phyloP scores from a whole-genome alignment of 768 basidiomycete species.

The Rubroboletus satanas region DNA sequence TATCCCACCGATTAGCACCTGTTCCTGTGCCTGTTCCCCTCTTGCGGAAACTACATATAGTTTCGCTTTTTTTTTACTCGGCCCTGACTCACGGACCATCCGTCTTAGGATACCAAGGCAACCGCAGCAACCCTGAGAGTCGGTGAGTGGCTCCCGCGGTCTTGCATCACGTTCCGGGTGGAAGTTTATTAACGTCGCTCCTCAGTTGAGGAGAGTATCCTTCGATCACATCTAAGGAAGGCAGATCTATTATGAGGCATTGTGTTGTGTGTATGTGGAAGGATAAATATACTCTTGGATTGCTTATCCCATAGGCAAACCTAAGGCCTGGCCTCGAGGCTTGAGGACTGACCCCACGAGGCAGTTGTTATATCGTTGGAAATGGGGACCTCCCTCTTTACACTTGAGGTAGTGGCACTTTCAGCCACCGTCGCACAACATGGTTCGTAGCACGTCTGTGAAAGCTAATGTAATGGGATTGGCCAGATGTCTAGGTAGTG shows the following conservation, averaged over 20 bases:
- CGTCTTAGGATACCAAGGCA: conserved; percentile 62
- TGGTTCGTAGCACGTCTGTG: background rate
- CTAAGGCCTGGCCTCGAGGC: background rate
- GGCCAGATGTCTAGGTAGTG: background rate
- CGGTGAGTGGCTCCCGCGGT: conserved; percentile 40
- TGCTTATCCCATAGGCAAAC: background rate
- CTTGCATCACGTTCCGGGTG: background rate
- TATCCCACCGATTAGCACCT: background rate
- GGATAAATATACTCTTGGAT: background rate
- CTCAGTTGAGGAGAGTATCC: conserved; percentile 67
- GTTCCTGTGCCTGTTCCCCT: conserved; percentile 8
- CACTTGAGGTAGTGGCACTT: background rate
- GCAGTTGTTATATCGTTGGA: background rate
- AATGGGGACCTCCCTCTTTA: background rate
- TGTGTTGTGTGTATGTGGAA: conserved; percentile 1
- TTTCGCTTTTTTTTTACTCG: background rate
- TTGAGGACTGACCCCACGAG: background rate
- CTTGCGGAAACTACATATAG: background rate
- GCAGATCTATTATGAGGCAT: conserved; percentile 60
- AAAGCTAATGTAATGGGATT: too few species aligned
- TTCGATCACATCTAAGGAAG: conserved; percentile 64
- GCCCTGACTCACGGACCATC: conserved; percentile 7
- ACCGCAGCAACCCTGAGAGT: conserved; percentile 69
- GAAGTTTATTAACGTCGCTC: conserved; percentile 1
- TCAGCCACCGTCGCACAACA: background rate